Base-by-base conservation (phyloP, 345 rosid genomes). In the Jatropha curcas region DNA sequence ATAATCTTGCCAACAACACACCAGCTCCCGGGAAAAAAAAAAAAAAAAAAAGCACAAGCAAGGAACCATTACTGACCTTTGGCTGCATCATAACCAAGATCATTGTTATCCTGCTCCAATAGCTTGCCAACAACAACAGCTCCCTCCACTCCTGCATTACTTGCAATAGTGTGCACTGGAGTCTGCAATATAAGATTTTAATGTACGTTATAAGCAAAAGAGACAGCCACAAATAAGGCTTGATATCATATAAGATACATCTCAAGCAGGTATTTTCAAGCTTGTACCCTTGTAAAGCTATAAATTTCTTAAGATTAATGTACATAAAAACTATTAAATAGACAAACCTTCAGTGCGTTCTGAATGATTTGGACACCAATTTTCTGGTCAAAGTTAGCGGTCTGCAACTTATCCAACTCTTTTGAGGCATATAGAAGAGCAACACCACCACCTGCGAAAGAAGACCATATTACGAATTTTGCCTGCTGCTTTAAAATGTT, bases 31-130 rank as follows among this genome's bases (percentile, higher is more conserved):
- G n/a, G n/a, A n/a, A n/a, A n/a, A 56, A 50, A 35, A 3, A 0
- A 25, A 16, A 25, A 34, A 7, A 11, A 13, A 41, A 10, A 5
- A 14, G 11, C 4, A 22, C 2, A 12, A 41, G 0, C 19, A 55
- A 0, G 19, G n/a, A 63, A 11, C n/a, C 25, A 60, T n/a, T 34
- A 70, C 82, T 58, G 1, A 95, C 99, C 99, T 86, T 90, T 93
- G 56, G 98, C 99, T 0, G 94, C 99, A 80, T 95, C 99, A 65
- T 95, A 95, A 16, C 99, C 99, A 24, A 93, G 88, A 61, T 95
- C 98, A 16, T 84, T 70, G 56, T 88, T 82, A 58, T 95, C 96
- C 79, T 90, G 97, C 78, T 93, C 99, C 77, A 95, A 76, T 25
- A 95, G 90, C 86, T 95, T 93, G 51, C 98, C 97, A 19, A 95